These are phyloP conservation scores for Brasenia schreberi DNA, from an alignment of 164 flowering plant species.

Conservation along the genomic window DNA sequence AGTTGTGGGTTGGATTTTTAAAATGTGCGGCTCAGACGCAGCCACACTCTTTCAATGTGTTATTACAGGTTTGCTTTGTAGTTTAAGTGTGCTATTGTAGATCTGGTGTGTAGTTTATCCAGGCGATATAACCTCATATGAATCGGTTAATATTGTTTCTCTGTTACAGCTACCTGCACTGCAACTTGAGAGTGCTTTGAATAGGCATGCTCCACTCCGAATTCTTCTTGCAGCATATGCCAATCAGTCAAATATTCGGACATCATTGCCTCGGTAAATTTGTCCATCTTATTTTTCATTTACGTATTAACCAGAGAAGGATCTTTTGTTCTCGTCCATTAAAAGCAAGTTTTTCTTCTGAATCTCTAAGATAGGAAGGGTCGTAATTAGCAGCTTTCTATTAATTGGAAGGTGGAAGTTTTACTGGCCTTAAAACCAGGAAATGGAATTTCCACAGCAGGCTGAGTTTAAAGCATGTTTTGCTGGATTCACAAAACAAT, in stretches of 20 bases:
- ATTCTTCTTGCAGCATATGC: conserved; percentile 63
- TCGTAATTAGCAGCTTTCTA: not conserved
- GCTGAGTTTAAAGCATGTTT: not conserved
- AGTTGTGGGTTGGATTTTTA: conserved; percentile 93
- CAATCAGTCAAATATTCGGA: conserved; percentile 43
- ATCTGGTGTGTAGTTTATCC: not conserved
- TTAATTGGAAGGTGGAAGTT: not conserved
- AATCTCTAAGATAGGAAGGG: not conserved
- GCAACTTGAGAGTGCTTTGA: conserved; percentile 79
- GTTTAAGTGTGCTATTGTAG: not conserved
- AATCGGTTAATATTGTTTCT: conserved; percentile 2
- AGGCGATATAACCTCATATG: conserved; percentile 1
- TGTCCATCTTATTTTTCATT: not conserved
- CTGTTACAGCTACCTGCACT: conserved; percentile 79
- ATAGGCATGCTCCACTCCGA: conserved; percentile 54
- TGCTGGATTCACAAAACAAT: no score
- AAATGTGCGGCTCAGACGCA: conserved; percentile 92
- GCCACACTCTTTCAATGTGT: conserved; percentile 84
- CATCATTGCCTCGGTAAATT: conserved; percentile 61
- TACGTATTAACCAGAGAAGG: not conserved
- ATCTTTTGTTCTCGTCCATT: no score
- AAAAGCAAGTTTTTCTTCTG: no score
- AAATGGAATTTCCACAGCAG: not conserved
- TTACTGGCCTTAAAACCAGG: not conserved
- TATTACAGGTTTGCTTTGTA: conserved; percentile 47